Evolutionary conservation across 371 early-diverging fungal genomes (phyloP).

Genomic region (Fennellomyces sp.): DNA sequence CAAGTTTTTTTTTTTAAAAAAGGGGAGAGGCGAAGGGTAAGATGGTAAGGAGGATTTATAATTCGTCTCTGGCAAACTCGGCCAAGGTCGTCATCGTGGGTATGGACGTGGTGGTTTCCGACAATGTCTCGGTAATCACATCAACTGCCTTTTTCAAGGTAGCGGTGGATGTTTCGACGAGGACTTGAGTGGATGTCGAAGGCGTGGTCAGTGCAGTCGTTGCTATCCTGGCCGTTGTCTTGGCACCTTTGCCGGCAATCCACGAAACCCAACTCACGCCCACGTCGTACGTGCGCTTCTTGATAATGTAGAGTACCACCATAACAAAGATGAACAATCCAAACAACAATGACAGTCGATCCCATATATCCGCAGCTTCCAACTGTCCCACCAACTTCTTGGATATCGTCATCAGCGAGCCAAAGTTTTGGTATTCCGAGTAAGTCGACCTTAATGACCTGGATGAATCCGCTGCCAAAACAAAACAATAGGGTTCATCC

Average conservation of each 20-base stretch:
- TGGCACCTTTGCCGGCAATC: constrained; percentile 29
- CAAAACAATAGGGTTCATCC: not conserved
- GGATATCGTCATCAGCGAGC: constrained; percentile 62
- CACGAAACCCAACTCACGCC: constrained; percentile 60
- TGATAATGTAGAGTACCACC: constrained; percentile 69
- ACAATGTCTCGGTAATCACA: not conserved
- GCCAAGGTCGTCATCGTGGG: too few species aligned
- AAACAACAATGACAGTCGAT: constrained; percentile 65
- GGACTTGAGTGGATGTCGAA: not conserved
- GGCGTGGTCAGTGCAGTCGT: not conserved
- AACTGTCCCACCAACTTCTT: constrained; percentile 68
- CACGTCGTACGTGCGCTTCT: constrained; percentile 70
- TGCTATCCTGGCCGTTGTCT: constrained; percentile 1
- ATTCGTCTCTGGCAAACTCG: too few species aligned
- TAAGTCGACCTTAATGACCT: constrained; percentile 55
- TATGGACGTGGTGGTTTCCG: not conserved
- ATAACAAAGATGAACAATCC: constrained; percentile 64
- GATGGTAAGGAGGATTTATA: too few species aligned
- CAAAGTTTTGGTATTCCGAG: constrained; percentile 65
- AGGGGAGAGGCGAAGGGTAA: too few species aligned
- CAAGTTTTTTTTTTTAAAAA: too few species aligned
- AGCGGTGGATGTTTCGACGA: not conserved
- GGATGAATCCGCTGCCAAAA: constrained; percentile 64
- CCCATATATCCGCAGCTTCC: constrained; percentile 75
- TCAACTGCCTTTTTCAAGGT: not conserved